phyloP scores from a whole-genome alignment of 208 protist genomes.

The Leishmania tropica region DNA sequence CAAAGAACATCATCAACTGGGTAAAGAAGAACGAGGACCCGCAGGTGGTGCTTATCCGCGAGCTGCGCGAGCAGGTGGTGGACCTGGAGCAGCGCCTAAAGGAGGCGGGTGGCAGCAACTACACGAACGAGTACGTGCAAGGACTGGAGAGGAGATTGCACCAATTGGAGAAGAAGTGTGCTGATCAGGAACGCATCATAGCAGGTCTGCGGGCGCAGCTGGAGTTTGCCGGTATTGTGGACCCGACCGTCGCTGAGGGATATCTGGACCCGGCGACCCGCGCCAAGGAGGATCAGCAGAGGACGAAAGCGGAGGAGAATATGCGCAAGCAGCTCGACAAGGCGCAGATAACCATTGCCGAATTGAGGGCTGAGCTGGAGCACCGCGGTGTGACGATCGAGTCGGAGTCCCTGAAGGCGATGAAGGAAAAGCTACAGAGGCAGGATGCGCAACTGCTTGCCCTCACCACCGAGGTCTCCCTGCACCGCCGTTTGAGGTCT shows the following conservation, averaged over 20 bases:
- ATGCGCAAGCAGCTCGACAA: conserved; percentile 41
- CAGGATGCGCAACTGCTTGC: conserved; percentile 15
- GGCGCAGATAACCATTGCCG: conserved; percentile 36
- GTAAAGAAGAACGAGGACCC: conserved; percentile 93
- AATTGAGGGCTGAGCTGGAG: conserved; percentile 54
- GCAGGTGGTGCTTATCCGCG: conserved; percentile 64
- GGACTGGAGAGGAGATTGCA: conserved; percentile 41
- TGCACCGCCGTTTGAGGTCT: conserved; percentile 25
- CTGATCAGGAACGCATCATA: conserved; percentile 62
- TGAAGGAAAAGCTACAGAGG: conserved; percentile 35
- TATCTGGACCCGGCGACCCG: conserved; percentile 21
- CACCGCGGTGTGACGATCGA: conserved; percentile 23
- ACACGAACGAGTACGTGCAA: conserved; percentile 71
- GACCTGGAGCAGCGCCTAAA: conserved; percentile 58
- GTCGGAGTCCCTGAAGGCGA: conserved; percentile 29
- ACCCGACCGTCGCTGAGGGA: conserved; percentile 38
- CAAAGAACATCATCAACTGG: conserved; percentile 93
- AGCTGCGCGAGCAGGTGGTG: conserved; percentile 60
- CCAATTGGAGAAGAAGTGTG: conserved; percentile 53
- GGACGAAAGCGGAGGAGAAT: conserved; percentile 31
- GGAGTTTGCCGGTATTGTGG: conserved; percentile 43
- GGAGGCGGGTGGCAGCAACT: conserved; percentile 60
- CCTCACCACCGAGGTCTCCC: conserved; percentile 13
- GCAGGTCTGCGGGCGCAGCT: conserved; percentile 50
- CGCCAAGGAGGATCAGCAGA: conserved; percentile 23